These are phyloP conservation scores for Phytophthora uliginosa DNA, from an alignment of 352 stramenopile genomes.

Conservation along the genomic window DNA sequence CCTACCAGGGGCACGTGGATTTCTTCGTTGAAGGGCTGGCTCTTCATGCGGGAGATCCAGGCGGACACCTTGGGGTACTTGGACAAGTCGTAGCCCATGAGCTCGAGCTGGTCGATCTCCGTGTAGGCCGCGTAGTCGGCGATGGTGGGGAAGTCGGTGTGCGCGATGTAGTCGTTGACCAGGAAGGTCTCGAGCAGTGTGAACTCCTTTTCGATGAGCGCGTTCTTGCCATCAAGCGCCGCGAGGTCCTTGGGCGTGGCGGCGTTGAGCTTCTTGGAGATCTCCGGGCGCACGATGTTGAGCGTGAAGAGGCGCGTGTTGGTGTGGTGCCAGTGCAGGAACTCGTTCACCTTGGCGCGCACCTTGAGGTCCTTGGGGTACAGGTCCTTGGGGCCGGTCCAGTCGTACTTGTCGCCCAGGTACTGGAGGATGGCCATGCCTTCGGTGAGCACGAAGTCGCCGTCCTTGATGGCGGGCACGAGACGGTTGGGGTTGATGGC, in stretches of 20 bases:
- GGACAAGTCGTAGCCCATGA: slow-evolving; percentile 61
- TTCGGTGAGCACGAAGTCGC: slow-evolving; percentile 67
- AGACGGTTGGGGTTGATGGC: slow-evolving; percentile 62
- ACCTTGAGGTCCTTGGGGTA: slow-evolving; percentile 56
- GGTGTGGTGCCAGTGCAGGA: slow-evolving; percentile 79
- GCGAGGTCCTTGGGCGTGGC: slow-evolving; percentile 50
- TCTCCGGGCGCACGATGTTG: slow-evolving; percentile 50
- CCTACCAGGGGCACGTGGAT: slow-evolving; percentile 47
- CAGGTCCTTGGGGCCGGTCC: slow-evolving; percentile 53
- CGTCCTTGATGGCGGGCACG: slow-evolving; percentile 64
- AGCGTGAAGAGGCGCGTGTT: slow-evolving; percentile 62
- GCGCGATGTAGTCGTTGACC: slow-evolving; percentile 56
- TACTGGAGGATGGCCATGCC: slow-evolving; percentile 71
- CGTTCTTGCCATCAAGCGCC: slow-evolving; percentile 40
- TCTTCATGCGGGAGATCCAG: slow-evolving; percentile 71
- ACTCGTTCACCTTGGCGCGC: slow-evolving; percentile 73
- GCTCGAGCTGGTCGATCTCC: slow-evolving; percentile 71
- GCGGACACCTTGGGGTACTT: slow-evolving; percentile 62
- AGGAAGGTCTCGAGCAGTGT: slow-evolving; percentile 59
- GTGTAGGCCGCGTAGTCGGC: slow-evolving; percentile 69
- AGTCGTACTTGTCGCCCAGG: slow-evolving; percentile 60
- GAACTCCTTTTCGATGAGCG: slow-evolving; percentile 50
- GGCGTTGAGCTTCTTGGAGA: slow-evolving; percentile 37
- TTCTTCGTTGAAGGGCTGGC: slow-evolving; percentile 63
- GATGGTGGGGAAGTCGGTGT: slow-evolving; percentile 64